Conservation (phyloP, 305 asterid genomes). For the Fraxinus sp. region DNA sequence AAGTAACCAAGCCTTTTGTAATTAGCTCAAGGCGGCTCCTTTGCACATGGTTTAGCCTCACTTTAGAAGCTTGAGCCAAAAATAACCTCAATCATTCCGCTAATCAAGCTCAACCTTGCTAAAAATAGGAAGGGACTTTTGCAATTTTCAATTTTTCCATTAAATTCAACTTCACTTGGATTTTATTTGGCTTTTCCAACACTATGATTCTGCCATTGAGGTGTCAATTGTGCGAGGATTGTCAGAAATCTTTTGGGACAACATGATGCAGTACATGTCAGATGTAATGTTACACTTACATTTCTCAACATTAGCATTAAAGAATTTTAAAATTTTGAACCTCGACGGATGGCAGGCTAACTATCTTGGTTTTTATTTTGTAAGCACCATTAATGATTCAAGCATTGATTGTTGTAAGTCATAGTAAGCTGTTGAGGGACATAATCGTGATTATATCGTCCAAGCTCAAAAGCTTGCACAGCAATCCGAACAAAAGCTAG, state of each 20-base stretch:
- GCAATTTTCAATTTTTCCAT: not conserved
- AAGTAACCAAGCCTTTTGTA: not conserved
- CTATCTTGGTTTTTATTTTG: not conserved
- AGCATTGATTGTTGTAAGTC: not conserved
- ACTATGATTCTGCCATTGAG: not conserved
- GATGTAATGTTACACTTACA: not conserved
- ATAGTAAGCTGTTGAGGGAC: not conserved
- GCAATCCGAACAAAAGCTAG: not conserved
- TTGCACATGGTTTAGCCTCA: not conserved
- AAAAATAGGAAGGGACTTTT: not conserved
- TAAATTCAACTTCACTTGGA: not conserved
- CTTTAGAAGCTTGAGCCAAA: not conserved
- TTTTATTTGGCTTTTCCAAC: not conserved
- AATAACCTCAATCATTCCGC: not conserved
- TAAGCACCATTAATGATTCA: not conserved
- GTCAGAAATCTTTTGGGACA: not conserved
- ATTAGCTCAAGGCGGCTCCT: not conserved
- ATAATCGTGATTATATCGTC: not conserved
- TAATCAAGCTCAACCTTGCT: not conserved
- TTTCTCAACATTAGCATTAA: not conserved
- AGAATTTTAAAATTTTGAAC: not conserved
- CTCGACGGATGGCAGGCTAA: not conserved
- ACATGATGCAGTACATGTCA: not conserved
- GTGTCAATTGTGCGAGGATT: not conserved
- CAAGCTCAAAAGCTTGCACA: not conserved